These are phyloP conservation scores for Cyphellophora attinorum DNA, from an alignment of 2,329 filamentous ascomycete species.

Conservation along the genomic window DNA sequence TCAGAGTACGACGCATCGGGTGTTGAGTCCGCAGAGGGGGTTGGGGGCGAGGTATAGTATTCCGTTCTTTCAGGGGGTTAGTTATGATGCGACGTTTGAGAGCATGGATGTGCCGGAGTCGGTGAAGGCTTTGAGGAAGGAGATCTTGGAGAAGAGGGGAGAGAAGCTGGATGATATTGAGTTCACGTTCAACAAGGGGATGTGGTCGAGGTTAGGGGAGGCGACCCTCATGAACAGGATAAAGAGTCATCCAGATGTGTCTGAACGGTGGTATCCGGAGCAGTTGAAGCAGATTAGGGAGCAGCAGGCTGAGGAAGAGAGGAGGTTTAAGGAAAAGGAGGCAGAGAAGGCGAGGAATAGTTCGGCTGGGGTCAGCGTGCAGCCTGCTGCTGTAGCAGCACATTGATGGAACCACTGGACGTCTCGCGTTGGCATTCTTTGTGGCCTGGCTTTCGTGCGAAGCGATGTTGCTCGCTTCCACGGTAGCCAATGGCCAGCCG, in stretches of 20 bases:
- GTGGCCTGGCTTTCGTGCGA: too few relatives aligned
- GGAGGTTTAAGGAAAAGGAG: slow-evolving; percentile 6
- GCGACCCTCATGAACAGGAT: slow-evolving; percentile 75
- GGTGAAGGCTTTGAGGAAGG: slow-evolving; percentile 50
- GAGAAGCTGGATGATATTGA: slow-evolving; percentile 64
- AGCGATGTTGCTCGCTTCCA: too few relatives aligned
- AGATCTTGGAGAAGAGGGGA: slow-evolving; percentile 35
- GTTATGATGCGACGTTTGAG: slow-evolving; percentile 61
- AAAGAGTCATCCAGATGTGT: slow-evolving; percentile 81
- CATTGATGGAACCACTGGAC: too few relatives aligned
- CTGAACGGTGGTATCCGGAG: slow-evolving; percentile 67
- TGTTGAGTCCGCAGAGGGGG: slow-evolving; percentile 59
- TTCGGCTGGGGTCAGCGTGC: too few relatives aligned
- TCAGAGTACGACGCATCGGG: slow-evolving; percentile 71
- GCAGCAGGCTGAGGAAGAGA: slow-evolving; percentile 38
- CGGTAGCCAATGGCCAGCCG: too few relatives aligned
- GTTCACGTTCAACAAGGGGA: slow-evolving; percentile 70
- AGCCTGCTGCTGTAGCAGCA: slow-evolving; percentile 9
- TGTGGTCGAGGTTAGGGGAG: slow-evolving; percentile 62
- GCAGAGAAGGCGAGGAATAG: slow-evolving; percentile 5
- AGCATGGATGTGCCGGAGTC: slow-evolving; percentile 60
- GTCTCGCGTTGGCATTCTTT: too few relatives aligned
- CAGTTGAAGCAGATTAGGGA: slow-evolving; percentile 44
- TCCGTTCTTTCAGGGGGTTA: slow-evolving; percentile 82
- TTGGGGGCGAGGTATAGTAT: slow-evolving; percentile 67